Evolutionary conservation across 192 early-diverging fungal genomes (phyloP), one percentile per base, ranked within the genome.

Genomic region (Backusella liffmaniae): DNA sequence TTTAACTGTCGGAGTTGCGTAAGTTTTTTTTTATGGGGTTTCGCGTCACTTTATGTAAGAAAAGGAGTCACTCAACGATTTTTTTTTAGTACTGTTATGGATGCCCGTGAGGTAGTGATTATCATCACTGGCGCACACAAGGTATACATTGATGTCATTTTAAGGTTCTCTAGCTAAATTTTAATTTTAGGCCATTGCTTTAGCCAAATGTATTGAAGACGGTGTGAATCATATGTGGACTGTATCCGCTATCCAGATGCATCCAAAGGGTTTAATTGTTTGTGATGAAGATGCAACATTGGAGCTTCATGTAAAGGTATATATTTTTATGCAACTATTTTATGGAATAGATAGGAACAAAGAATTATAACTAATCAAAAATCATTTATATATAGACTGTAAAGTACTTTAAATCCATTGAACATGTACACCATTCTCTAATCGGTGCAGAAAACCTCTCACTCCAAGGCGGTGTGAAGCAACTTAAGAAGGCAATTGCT

Each of bases 161-260:
- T 3, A 32, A 16, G 15, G 15, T 18, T 32, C 12, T 29, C 6
- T 32, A 12, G 5, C 26, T 30, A 42, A 39, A 16, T 73, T 1
- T 39, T 62, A 36, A 29, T 62, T 62, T 29, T 29, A 72, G 70
- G 56, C n/a, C 18, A 73, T 77, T 72, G 94, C 94, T 23, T 84
- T 95, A 59, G 92, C 94, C 66, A 95, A 95, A 83, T 93, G 92
- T 80, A 93, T 95, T 76, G 94, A 91, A 78, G 88, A 86, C 73
- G 85, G 92, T 30, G 90, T 95, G 59, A 95, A 95, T 84, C 92
- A 93, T 82, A 92, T 94, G 92, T 94, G 91, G 91, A 94, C 92
- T n/a, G 92, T 95, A 32, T 93, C 91, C 35, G 94, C 94, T 53
- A 92, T 95, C 77, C 94, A 95, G 83, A 81, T 91, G 32, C 94